Conservation (phyloP, 2,329 filamentous ascomycete genomes). For the Rhinocladiella similis region DNA sequence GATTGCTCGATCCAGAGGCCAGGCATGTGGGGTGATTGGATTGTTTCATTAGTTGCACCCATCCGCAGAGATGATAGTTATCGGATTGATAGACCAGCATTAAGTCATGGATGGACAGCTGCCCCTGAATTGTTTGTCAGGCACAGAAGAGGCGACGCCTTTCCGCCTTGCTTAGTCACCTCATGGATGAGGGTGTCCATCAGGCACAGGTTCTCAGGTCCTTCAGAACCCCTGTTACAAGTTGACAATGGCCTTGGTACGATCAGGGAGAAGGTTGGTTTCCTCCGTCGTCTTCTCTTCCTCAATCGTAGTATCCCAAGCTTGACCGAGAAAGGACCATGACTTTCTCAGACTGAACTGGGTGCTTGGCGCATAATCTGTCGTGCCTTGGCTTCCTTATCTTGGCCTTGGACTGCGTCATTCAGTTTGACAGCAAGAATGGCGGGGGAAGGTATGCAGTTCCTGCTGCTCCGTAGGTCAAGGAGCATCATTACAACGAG, state of each 20-base stretch:
- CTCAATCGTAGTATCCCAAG: background rate
- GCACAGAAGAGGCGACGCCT: no score
- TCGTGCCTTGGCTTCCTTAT: background rate
- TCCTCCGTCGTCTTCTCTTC: no score
- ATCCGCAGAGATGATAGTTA: background rate
- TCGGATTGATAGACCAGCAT: background rate
- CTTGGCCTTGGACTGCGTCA: background rate
- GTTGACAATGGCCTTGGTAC: no score
- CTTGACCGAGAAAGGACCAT: background rate
- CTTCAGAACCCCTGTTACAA: no score
- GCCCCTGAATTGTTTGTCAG: background rate
- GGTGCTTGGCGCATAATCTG: background rate
- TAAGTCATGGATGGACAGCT: no score
- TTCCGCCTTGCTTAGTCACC: no score
- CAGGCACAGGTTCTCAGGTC: background rate
- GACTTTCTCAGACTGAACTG: background rate
- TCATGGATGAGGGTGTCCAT: background rate
- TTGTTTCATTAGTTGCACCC: background rate
- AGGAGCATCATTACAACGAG: no score
- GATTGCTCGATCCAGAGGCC: background rate
- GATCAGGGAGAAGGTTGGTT: no score
- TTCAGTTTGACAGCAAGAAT: background rate
- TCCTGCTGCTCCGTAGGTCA: no score
- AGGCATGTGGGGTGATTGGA: constrained; percentile 1
- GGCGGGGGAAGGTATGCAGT: background rate